Evolutionary conservation across 2,329 filamentous ascomycete species (phyloP), one percentile per base, ranked within the genome.

Genomic region (Chrysosporium keratinophilum): DNA sequence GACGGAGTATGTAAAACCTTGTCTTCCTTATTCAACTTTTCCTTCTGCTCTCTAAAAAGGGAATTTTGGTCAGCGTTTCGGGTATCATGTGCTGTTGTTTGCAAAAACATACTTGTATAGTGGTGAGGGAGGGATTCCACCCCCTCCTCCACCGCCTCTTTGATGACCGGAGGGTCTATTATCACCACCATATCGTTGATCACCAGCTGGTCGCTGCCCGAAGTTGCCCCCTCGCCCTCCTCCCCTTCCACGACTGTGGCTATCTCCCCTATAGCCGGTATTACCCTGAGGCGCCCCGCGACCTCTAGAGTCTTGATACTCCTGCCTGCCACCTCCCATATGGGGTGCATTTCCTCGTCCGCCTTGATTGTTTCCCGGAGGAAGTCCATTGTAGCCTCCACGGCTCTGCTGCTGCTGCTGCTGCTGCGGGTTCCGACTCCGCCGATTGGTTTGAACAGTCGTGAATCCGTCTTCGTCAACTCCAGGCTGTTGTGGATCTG

Each of bases 171-270:
- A 42, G 1, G 37, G 23, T 15, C 37, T 15, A 14, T 34, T 34
- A 5, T 4, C 7, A 12, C 23, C 19, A 20, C 34, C 19, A 12
- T 49, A 15, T 19, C 14, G 45, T 11, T 17, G 17, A 44, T 20
- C 7, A 41, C 1, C 28, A 31, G 2, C 7, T 12, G 23, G 3
- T 31, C 37, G 37, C 2, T 44, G 40, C 11, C n/a, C 14, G 15
- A 34, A 35, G 31, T 31, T 37, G 20, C n/a, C 7, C 56, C 58
- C n/a, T 58, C 59, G 5, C 57, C 58, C n/a, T 58, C 57, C 11
- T 55, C 61, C 41, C 60, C 62, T 37, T 60, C 60, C 15, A 61
- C 63, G 9, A 58, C 59, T 43, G 6, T 44, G 40, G 28, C 40
- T 51, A 35, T 28, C 15, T 2, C 49, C 49, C 39, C 49, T 44